Percentiles rank a stretch among this genome's conserved stretches.
Conservation (phyloP, 2,329 filamentous ascomycete species). For the Grosmannia huntii region DNA sequence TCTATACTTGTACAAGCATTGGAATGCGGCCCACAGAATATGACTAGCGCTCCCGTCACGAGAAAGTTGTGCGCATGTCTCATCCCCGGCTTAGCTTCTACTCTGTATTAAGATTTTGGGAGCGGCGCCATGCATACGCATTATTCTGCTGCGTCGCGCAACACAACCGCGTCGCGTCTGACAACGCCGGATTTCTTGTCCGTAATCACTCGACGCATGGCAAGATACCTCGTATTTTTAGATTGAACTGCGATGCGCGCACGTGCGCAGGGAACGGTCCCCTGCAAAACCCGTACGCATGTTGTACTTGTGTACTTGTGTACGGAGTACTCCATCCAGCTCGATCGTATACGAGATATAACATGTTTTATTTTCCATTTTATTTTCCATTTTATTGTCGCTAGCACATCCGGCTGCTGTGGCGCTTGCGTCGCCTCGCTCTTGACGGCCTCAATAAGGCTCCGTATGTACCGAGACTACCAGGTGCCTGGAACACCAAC, state of each 20-base stretch:
- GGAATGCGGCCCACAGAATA: neutral
- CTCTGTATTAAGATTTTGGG: no score
- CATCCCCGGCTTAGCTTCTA: neutral
- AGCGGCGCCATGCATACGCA: neutral
- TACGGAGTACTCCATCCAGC: no score
- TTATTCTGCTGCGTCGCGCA: neutral
- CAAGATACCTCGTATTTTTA: neutral
- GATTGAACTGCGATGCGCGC: neutral
- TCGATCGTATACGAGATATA: no score
- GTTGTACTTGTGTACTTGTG: no score
- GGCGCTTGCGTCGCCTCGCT: no score
- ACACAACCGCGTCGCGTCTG: neutral
- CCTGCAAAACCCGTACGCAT: neutral
- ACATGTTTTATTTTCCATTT: no score
- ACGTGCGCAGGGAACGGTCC: neutral
- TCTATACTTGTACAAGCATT: neutral
- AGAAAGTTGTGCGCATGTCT: neutral
- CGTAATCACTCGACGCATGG: neutral
- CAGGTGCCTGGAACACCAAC: neutral
- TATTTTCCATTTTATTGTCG: no score
- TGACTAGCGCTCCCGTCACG: constrained; percentile 1
- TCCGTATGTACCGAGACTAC: neutral
- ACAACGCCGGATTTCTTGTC: neutral
- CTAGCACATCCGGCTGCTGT: no score
- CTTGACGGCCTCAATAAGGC: no score